These are phyloP conservation scores for Phascolomyces articulosus DNA, from an alignment of 371 early-diverging fungal genomes.

Conservation along the genomic window DNA sequence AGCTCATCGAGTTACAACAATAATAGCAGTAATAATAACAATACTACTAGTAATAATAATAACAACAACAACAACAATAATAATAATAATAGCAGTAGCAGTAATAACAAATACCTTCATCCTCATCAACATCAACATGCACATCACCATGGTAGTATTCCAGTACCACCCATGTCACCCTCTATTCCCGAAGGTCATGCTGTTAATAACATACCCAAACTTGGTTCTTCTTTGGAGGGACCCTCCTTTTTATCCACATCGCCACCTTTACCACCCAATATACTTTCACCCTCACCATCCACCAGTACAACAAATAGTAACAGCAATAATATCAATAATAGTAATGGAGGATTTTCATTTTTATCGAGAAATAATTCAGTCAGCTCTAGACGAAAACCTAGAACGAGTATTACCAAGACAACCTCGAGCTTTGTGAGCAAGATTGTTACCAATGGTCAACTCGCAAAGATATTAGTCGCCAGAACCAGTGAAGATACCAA, in stretches of 20 bases:
- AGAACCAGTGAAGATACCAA: constrained; percentile 74
- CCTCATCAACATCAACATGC: constrained; percentile 10
- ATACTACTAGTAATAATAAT: not conserved
- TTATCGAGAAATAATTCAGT: constrained; percentile 30
- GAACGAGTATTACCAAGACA: constrained; percentile 65
- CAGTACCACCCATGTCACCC: not conserved
- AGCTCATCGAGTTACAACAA: constrained; percentile 2
- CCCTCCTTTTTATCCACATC: constrained; percentile 12
- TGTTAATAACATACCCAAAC: constrained; percentile 14
- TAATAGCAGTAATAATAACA: not conserved
- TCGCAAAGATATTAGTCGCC: constrained; percentile 77
- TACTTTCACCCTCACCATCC: not conserved
- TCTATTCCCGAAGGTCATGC: constrained; percentile 1
- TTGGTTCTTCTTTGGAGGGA: constrained; percentile 23
- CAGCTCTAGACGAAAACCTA: constrained; percentile 38
- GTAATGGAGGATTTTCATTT: constrained; percentile 28
- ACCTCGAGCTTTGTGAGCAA: constrained; percentile 81
- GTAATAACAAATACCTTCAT: not conserved
- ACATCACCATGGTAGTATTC: not conserved
- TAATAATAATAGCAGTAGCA: not conserved
- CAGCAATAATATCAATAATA: not conserved
- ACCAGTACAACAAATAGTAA: not conserved
- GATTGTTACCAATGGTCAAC: constrained; percentile 80
- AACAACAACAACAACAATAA: not conserved
- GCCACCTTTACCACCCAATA: constrained; percentile 10